These are phyloP conservation scores for Acmispon strigosus DNA, from an alignment of 306 rosid genomes.

Conservation along the genomic window DNA sequence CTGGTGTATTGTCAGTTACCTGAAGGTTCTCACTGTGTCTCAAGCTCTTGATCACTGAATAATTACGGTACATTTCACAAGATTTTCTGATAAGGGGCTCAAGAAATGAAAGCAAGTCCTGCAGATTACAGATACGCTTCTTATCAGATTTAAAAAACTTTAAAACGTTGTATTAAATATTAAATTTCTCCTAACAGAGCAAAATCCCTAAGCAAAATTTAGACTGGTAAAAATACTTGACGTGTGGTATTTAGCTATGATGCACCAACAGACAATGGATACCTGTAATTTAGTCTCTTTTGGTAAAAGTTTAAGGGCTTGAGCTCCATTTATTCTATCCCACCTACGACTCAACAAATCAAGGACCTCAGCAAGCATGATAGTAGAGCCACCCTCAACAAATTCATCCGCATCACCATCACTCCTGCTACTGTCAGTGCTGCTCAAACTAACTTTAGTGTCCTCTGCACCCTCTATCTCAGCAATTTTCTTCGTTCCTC, in stretches of 20 bases:
- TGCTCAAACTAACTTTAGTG: constrained; percentile 49
- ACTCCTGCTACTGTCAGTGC: constrained; percentile 82
- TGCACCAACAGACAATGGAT: constrained; percentile 19
- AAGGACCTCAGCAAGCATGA: constrained; percentile 89
- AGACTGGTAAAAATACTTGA: not conserved
- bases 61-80: constrained; percentile 82
- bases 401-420: constrained; percentile 82
- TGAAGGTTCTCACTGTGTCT: constrained; percentile 90
- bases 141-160: constrained; percentile 16
- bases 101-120: constrained; percentile 88
- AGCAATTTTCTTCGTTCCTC: constrained; percentile 77
- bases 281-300: constrained; percentile 95
- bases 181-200: not conserved
- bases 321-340: constrained; percentile 96
- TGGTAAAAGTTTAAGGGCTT: constrained; percentile 89
- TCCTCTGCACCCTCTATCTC: constrained; percentile 95
- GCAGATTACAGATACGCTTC: constrained; percentile 30
- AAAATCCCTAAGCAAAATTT: not conserved
- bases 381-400: constrained; percentile 53
- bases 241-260: not conserved
- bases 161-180: not conserved
- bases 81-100: constrained; percentile 94
- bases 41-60: constrained; percentile 82
- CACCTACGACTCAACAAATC: constrained; percentile 85
- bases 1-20: constrained; percentile 42